Base-by-base conservation (phyloP, 352 stramenopile species). In the Pythium coloratum region DNA sequence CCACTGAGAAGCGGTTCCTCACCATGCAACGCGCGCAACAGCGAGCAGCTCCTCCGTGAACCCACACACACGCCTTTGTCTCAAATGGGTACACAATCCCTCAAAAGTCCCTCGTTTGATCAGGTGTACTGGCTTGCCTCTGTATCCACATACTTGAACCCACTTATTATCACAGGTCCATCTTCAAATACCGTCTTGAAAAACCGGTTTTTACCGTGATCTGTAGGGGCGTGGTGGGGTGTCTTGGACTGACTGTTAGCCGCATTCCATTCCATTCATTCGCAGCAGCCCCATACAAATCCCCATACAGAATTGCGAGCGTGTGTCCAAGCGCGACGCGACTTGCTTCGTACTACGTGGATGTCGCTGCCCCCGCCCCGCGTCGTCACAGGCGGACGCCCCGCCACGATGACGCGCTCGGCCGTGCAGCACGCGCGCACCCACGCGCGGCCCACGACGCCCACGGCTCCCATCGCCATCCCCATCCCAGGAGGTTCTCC, bases 391-490 rank as follows among this genome's bases (percentile, higher is more conserved):
- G 66, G 59, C 46, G 66, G 66, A 16, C 66, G 66, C 20, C 66
- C 66, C 2, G 66, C 66, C 53, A 72, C 66, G 26, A 72, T 72
- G 59, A 72, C 66, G 66, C 66, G 66, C 32, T 64, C 51, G 28
- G 66, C 36, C 26, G 66, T 72, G 24, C 59, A 65, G 59, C 66
- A 72, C 16, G 66, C 49, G 59, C 66, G 66, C 14, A 67, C 59
- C 26, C 50, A 59, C 26, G 42, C 38, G 40, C 57, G 32, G 33
- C 59, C 40, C 20, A 44, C 54, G 36, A 59, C 59, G 44, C 64
- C 64, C 16, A 59, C 51, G 36, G 16, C 20, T 2, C 34, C 20
- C 1, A n/a, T 20, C 38, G 59, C 46, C n/a, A 24, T 16, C 32
- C 7, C 16, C n/a, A 6, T 33, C 16, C 3, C 53, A 32, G 26